Evolutionary conservation across 495 filamentous ascomycete genomes (phyloP).

Genomic region (Talaromyces liani): DNA sequence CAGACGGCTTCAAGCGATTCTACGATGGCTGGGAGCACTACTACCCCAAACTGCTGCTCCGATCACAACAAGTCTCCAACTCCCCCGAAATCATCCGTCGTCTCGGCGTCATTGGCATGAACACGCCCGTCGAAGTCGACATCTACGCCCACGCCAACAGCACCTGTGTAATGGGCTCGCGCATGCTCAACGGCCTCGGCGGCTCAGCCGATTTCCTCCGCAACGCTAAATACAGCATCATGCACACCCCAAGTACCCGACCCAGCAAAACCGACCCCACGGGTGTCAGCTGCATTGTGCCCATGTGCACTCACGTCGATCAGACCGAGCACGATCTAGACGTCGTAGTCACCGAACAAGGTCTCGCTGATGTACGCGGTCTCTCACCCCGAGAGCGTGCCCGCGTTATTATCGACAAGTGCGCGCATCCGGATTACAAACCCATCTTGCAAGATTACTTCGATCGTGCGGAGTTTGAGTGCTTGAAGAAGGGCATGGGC

Average conservation of each 20-base stretch:
- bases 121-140: conserved; percentile 90
- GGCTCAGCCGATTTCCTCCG: conserved; percentile 86
- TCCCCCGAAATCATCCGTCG: conserved; percentile 90
- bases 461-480: conserved; percentile 81
- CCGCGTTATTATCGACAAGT: conserved; percentile 79
- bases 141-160: conserved; percentile 93
- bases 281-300: conserved; percentile 81
- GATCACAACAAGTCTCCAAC: conserved; percentile 84
- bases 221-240: conserved; percentile 79
- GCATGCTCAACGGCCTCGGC: conserved; percentile 89
- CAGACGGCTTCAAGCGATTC: conserved; percentile 87
- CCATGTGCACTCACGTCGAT: conserved; percentile 89
- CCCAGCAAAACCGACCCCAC: conserved; percentile 77
- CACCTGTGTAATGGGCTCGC: conserved; percentile 83
- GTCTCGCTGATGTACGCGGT: conserved; percentile 80
- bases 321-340: conserved; percentile 92
- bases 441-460: conserved; percentile 81
- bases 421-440: conserved; percentile 78
- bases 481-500: conserved; percentile 79
- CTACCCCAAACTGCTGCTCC: conserved; percentile 75
- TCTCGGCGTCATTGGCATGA: conserved; percentile 88
- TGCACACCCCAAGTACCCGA: conserved; percentile 81
- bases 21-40: conserved; percentile 81
- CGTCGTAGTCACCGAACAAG: conserved; percentile 80
- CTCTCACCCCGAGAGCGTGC: conserved; percentile 75